Percentiles rank a stretch among this genome's conserved stretches.
Conservation (phyloP, 2,329 filamentous ascomycete species). For the Pleoardoris graminearum region DNA sequence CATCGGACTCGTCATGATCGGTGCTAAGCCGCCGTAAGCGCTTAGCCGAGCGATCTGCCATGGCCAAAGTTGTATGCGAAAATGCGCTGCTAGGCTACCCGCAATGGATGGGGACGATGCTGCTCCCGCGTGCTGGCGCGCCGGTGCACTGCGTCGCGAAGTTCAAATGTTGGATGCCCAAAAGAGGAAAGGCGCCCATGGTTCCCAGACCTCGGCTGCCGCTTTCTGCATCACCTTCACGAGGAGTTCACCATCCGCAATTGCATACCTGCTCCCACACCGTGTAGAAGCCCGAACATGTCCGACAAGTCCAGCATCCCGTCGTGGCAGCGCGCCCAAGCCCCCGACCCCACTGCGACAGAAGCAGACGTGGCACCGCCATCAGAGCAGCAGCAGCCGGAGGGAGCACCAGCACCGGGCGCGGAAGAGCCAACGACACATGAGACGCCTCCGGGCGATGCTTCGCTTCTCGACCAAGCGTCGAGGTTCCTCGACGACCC, state of each 20-base stretch:
- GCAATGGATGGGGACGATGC: not conserved
- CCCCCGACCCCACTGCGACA: slow-evolving; percentile 7
- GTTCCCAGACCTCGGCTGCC: slow-evolving; percentile 7
- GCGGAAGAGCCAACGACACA: slow-evolving; percentile 13
- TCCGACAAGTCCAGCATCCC: slow-evolving; percentile 30
- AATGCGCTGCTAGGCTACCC: not conserved
- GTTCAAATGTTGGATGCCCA: not conserved
- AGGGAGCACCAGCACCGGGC: slow-evolving; percentile 14
- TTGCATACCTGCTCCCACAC: not conserved
- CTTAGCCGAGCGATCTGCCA: slow-evolving; percentile 43
- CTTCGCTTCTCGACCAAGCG: slow-evolving; percentile 64
- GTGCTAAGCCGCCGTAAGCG: slow-evolving; percentile 47
- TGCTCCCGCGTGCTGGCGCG: not conserved
- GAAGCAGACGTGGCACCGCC: slow-evolving; percentile 17
- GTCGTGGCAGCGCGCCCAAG: slow-evolving; percentile 40
- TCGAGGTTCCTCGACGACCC: slow-evolving; percentile 76
- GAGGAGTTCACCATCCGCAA: not conserved
- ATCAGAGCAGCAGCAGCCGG: slow-evolving; percentile 17
- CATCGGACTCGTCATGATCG: slow-evolving; percentile 44
- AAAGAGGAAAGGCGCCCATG: slow-evolving; percentile 3
- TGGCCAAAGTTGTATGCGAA: slow-evolving; percentile 7
- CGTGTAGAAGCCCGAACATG: not conserved
- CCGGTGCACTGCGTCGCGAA: slow-evolving; percentile 1
- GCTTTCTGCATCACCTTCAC: not conserved
- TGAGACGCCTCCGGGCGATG: slow-evolving; percentile 5